Percentiles rank a stretch among this genome's conserved stretches.
Conservation (phyloP, 352 stramenopile genomes). For the Globisporangium irregulare region DNA sequence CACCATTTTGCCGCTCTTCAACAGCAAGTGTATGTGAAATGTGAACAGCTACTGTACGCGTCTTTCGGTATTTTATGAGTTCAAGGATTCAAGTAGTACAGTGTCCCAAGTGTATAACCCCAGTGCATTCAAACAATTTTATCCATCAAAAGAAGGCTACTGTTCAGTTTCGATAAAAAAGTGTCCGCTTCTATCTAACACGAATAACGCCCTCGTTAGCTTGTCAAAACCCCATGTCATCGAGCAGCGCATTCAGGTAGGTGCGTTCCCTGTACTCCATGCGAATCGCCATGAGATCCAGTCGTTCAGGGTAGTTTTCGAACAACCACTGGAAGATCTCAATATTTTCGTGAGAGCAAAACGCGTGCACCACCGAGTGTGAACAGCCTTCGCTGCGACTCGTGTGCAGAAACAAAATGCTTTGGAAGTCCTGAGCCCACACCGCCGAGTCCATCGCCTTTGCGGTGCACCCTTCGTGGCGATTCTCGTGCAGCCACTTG, state of each 20-base stretch:
- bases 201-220: too few species aligned
- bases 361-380: neutral
- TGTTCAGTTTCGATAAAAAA: neutral
- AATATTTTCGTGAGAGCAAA: neutral
- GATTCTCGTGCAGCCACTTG: slow-evolving; percentile 2
- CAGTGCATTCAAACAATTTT: neutral
- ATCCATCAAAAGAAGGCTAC: neutral
- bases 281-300: slow-evolving; percentile 3
- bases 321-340: slow-evolving; percentile 2
- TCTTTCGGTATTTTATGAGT: neutral
- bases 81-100: neutral
- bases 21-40: neutral
- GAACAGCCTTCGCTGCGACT: neutral
- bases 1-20: neutral
- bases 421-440: neutral
- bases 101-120: neutral
- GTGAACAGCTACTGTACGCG: neutral
- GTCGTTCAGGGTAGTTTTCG: slow-evolving; percentile 3
- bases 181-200: neutral
- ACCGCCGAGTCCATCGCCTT: slow-evolving; percentile 2
- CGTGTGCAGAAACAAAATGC: neutral
- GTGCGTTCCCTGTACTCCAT: neutral
- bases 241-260: slow-evolving; percentile 6
- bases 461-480: neutral
- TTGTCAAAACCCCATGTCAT: neutral